A percentile compares a stretch with the other conserved stretches of the same genome.
phyloP scores from a whole-genome alignment of 257 asterid species.

The Solanum okadae region DNA sequence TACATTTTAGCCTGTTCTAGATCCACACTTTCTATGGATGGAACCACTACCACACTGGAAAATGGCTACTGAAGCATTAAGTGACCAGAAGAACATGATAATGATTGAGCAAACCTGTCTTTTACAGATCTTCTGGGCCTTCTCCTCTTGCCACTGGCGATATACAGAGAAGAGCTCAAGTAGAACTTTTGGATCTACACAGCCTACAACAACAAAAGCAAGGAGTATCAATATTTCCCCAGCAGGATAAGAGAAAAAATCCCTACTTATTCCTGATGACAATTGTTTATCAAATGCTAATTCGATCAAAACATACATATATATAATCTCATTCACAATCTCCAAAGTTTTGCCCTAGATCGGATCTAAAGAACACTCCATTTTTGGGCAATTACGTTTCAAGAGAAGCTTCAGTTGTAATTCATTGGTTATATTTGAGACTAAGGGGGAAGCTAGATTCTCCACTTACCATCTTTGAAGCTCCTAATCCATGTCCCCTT shows the following conservation, averaged over 20 bases:
- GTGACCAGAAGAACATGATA: background rate
- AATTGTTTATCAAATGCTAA: background rate
- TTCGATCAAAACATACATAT: background rate
- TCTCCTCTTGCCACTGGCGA: conserved; percentile 82
- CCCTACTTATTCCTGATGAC: background rate
- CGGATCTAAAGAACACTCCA: background rate
- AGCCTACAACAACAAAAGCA: conserved; percentile 35
- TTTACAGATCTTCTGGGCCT: conserved; percentile 43
- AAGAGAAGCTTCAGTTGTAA: background rate
- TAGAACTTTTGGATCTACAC: conserved; percentile 69
- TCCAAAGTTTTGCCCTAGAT: background rate
- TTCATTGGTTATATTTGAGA: background rate
- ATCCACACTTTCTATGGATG: background rate
- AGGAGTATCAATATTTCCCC: background rate
- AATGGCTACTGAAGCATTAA: background rate
- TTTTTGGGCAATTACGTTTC: background rate
- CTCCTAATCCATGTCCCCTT: background rate
- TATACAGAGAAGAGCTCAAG: conserved; percentile 79
- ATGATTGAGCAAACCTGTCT: conserved; percentile 55
- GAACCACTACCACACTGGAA: background rate
- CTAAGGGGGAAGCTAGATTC: background rate
- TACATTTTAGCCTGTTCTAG: background rate
- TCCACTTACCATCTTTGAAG: background rate
- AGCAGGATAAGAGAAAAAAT: background rate
- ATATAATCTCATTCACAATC: background rate